A percentile compares a stretch with the other conserved stretches of the same genome.
These are phyloP conservation scores for Globisporangium barbulae DNA, from an alignment of 352 stramenopile genomes.

Conservation along the genomic window DNA sequence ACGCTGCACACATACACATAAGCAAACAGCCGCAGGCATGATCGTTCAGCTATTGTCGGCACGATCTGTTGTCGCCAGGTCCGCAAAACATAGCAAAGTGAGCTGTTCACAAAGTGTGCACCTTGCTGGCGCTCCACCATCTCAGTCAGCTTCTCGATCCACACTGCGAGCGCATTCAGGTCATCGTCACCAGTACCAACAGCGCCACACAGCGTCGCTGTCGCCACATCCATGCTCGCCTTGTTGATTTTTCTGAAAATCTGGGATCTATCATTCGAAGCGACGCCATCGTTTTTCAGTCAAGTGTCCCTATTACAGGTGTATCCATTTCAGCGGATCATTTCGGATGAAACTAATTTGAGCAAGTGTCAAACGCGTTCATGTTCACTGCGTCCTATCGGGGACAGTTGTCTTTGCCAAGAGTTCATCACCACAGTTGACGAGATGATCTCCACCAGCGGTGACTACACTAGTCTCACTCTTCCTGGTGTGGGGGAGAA, in stretches of 20 bases:
- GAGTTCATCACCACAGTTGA: no score
- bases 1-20: conserved; percentile 9
- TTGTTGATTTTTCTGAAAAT: not conserved
- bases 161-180: conserved; percentile 16
- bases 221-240: conserved; percentile 2
- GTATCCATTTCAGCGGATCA: conserved; percentile 2
- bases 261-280: not conserved
- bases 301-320: not conserved
- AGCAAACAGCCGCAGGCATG: not conserved
- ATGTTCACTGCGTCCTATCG: no score
- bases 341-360: no score
- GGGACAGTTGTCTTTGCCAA: no score
- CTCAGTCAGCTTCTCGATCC: conserved; percentile 39
- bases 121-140: conserved; percentile 28
- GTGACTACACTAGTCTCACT: no score
- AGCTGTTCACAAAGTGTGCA: conserved; percentile 2
- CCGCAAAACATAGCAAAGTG: no score
- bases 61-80: not conserved
- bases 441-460: no score
- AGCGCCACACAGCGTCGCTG: not conserved
- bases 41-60: not conserved
- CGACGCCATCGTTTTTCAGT: not conserved
- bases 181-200: not conserved
- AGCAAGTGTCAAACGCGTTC: no score
- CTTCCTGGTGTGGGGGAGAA: no score